These are phyloP conservation scores for Cercospora brassicicola DNA, from an alignment of 2,329 filamentous ascomycete genomes.

Conservation along the genomic window DNA sequence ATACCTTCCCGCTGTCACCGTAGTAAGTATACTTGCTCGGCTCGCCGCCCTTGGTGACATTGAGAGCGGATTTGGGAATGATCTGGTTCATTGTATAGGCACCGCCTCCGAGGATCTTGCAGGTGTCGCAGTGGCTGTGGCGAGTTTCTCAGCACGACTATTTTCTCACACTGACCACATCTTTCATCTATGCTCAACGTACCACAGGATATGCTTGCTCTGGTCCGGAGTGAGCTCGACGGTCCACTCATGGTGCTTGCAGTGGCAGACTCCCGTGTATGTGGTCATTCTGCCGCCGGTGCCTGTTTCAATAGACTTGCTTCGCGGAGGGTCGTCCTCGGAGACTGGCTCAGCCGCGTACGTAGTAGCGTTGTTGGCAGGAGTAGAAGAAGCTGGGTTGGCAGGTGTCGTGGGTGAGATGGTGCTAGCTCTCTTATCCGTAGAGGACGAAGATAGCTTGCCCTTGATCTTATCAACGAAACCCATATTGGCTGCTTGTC, in stretches of 20 bases:
- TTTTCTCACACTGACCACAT: no score
- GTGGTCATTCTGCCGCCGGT: constrained; percentile 43
- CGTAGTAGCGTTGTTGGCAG: not conserved
- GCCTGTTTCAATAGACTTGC: constrained; percentile 11
- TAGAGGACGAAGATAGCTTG: constrained; percentile 2
- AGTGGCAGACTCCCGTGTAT: constrained; percentile 57
- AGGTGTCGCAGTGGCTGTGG: constrained; percentile 57
- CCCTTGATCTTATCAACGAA: constrained; percentile 15
- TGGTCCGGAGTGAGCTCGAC: constrained; percentile 51
- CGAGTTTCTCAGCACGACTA: not conserved
- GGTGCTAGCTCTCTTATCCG: constrained; percentile 5
- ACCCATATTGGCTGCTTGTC: constrained; percentile 1
- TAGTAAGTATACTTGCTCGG: constrained; percentile 57
- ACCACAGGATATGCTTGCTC: constrained; percentile 49
- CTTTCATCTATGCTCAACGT: not conserved
- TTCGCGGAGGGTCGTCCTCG: not conserved
- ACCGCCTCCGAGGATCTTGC: constrained; percentile 54
- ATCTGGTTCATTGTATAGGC: constrained; percentile 58
- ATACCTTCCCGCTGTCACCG: constrained; percentile 51
- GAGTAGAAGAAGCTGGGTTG: not conserved
- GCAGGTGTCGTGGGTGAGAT: not conserved
- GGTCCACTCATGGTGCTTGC: constrained; percentile 55
- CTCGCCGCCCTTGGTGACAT: constrained; percentile 53
- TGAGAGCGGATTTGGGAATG: constrained; percentile 51
- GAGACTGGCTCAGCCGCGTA: not conserved